A percentile compares a stretch with the other conserved stretches of the same genome.
Conservation (phyloP, 306 rosid genomes). For the Trichosanthes truncata region DNA sequence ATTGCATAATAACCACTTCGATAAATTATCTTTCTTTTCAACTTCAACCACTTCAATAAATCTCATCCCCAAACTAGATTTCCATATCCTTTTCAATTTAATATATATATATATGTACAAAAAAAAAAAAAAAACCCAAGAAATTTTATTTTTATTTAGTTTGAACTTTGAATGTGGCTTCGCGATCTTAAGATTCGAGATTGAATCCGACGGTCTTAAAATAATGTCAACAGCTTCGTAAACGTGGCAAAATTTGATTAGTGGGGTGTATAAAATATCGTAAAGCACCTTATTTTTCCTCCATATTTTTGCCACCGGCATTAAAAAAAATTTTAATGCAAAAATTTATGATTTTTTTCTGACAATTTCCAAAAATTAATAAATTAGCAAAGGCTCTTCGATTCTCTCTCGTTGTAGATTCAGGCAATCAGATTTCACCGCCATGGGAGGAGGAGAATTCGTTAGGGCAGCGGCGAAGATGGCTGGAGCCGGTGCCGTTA, state of each 20-base stretch:
- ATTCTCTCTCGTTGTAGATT: background rate
- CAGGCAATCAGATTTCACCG: background rate
- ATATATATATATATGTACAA: too few species aligned
- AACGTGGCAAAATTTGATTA: background rate
- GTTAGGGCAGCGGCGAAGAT: constrained; percentile 58
- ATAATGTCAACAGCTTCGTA: too few species aligned
- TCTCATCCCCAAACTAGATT: background rate
- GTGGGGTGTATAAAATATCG: too few species aligned
- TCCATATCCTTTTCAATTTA: too few species aligned
- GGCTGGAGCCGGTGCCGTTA: constrained; percentile 34
- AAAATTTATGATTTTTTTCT: too few species aligned
- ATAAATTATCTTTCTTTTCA: too few species aligned
- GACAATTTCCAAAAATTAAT: background rate
- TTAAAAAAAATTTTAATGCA: background rate
- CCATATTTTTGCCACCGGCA: background rate
- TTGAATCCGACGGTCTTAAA: too few species aligned
- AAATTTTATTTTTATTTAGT: too few species aligned
- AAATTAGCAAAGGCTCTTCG: background rate
- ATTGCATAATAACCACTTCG: background rate
- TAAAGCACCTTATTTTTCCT: background rate
- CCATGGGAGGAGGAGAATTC: constrained; percentile 80
- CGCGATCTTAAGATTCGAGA: too few species aligned
- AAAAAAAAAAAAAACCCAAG: too few species aligned
- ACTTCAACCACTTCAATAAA: too few species aligned
- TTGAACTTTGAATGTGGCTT: too few species aligned